Conservation (phyloP, 2,329 filamentous ascomycete genomes). For the Botrytis fabae region DNA sequence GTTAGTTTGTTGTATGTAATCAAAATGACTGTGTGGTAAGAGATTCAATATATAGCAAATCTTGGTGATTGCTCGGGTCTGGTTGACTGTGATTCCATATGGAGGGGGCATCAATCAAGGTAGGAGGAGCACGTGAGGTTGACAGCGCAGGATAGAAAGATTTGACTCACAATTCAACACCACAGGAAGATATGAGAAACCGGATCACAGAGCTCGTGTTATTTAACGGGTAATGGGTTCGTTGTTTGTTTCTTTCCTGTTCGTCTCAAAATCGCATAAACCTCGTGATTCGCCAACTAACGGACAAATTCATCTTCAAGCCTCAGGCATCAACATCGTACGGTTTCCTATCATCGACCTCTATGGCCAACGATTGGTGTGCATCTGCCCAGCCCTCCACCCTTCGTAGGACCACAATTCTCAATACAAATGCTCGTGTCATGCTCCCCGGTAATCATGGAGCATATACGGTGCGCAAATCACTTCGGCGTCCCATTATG, state of each 20-base stretch:
- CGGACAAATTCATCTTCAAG: not conserved
- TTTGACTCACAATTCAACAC: slow-evolving; percentile 13
- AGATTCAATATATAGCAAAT: slow-evolving; percentile 1
- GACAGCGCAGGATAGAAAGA: not conserved
- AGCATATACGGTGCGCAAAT: slow-evolving; percentile 38
- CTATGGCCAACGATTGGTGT: slow-evolving; percentile 10
- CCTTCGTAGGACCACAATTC: slow-evolving; percentile 16
- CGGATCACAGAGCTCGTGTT: not conserved
- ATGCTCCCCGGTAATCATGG: slow-evolving; percentile 43
- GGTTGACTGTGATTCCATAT: not conserved
- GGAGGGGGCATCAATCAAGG: slow-evolving; percentile 5
- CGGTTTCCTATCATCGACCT: not conserved
- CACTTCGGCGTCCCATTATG: slow-evolving; percentile 33
- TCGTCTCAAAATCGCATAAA: not conserved
- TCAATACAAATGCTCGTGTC: slow-evolving; percentile 27
- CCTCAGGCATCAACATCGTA: slow-evolving; percentile 13
- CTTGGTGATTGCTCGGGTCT: not conserved
- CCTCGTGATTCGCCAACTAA: slow-evolving; percentile 10
- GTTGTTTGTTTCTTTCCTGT: slow-evolving; percentile 5
- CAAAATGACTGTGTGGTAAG: not conserved
- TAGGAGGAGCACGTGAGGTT: slow-evolving; percentile 19
- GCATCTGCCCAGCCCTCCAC: slow-evolving; percentile 3
- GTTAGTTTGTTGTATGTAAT: not conserved
- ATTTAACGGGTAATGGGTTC: not conserved
- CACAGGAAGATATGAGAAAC: not conserved